A percentile compares a stretch with the other conserved stretches of the same genome.
phyloP scores from a whole-genome alignment of 495 filamentous ascomycete species.

The Talaromyces adpressus region DNA sequence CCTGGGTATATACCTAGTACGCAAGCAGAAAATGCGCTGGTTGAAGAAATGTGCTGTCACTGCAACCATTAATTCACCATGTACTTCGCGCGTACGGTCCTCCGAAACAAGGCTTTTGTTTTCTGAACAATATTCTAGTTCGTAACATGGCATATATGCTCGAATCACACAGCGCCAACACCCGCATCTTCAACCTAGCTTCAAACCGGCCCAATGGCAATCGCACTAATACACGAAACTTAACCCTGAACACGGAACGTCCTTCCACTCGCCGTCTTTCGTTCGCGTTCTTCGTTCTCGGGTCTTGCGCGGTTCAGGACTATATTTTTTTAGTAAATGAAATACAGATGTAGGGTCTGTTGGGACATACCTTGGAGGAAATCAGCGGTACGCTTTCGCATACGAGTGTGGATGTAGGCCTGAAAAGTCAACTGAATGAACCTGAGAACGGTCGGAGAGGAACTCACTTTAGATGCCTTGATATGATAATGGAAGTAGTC shows the following conservation, averaged over 20 bases:
- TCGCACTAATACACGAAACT: conserved; percentile 5
- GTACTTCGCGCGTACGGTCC: background rate
- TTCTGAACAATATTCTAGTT: background rate
- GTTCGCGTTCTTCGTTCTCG: conserved; percentile 94
- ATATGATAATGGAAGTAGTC: conserved; percentile 99
- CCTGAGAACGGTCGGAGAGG: conserved; percentile 1
- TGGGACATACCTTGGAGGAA: conserved; percentile 77
- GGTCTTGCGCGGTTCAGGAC: conserved; percentile 86
- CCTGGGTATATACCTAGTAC: background rate
- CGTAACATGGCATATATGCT: background rate
- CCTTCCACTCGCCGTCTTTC: conserved; percentile 94
- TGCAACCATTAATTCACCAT: background rate
- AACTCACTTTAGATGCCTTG: conserved; percentile 83
- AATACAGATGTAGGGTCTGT: background rate
- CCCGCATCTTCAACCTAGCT: background rate
- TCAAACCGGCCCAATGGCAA: background rate
- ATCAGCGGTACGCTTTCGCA: conserved; percentile 94
- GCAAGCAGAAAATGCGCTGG: background rate
- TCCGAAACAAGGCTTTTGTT: background rate
- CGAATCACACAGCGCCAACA: background rate
- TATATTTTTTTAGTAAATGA: conserved; percentile 30
- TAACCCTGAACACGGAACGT: conserved; percentile 75
- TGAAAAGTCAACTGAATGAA: conserved; percentile 23
- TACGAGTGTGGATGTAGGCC: conserved; percentile 97
- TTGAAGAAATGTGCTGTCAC: too few relatives aligned